Evolutionary conservation across 83 land plant species (phyloP).

Genomic region (Diphasiastrum complanatum): DNA sequence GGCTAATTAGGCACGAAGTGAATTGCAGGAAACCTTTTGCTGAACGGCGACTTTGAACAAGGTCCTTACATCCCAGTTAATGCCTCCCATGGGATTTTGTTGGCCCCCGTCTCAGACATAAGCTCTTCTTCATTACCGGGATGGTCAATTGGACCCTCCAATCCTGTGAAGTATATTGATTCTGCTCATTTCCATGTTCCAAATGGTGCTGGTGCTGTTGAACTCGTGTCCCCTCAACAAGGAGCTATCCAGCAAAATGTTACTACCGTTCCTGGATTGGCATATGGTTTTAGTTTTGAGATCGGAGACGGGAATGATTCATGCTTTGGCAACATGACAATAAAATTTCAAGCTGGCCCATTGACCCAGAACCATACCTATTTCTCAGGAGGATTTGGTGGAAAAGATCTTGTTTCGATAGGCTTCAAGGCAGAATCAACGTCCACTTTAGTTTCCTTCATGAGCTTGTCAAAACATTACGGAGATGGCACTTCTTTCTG

Average conservation of each 20-base stretch:
- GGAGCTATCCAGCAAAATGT: neutral
- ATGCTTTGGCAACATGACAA: no score
- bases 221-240: neutral
- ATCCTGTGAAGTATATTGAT: neutral
- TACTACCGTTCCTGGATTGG: neutral
- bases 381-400: no score
- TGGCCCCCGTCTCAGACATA: neutral
- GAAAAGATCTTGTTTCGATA: no score
- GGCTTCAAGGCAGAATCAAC: no score
- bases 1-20: no score
- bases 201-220: neutral
- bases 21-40: neutral
- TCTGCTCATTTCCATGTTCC: neutral
- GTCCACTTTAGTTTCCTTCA: no score
- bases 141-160: neutral
- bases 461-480: no score
- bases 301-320: neutral
- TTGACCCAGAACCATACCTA: no score
- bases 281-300: neutral
- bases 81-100: neutral
- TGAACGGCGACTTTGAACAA: neutral
- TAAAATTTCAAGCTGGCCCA: no score
- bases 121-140: neutral
- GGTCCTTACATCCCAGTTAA: neutral
- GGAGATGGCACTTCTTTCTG: no score